phyloP scores from a whole-genome alignment of 306 rosid genomes.

The Hippophae tibetana region DNA sequence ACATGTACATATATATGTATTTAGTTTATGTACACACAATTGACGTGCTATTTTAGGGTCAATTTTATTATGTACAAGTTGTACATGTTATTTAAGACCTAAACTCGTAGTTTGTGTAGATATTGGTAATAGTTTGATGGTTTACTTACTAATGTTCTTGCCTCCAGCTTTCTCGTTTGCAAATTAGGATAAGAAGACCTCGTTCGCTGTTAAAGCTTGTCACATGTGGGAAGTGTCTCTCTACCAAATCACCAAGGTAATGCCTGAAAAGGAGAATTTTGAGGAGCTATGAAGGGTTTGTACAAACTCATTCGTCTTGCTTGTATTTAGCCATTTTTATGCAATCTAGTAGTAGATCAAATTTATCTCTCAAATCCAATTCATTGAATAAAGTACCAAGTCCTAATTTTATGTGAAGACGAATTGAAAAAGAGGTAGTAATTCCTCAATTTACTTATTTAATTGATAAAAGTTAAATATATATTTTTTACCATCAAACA shows the following conservation, averaged over 20 bases:
- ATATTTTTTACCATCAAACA: too few relatives aligned
- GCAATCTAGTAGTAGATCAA: constrained; percentile 30
- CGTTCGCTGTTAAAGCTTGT: constrained; percentile 71
- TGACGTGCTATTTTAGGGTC: too few relatives aligned
- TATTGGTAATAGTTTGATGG: neutral
- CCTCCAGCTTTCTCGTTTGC: constrained; percentile 88
- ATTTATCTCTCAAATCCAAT: constrained; percentile 40
- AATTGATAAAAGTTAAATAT: too few relatives aligned
- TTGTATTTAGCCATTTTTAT: constrained; percentile 43
- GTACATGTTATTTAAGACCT: too few relatives aligned
- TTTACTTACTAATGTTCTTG: constrained; percentile 20
- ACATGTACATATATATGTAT: too few relatives aligned
- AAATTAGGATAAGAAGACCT: constrained; percentile 47
- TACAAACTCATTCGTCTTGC: constrained; percentile 33
- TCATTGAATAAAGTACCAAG: constrained; percentile 38
- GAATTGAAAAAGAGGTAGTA: constrained; percentile 16
- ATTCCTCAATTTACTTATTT: too few relatives aligned
- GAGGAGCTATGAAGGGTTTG: constrained; percentile 36
- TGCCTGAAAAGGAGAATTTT: constrained; percentile 18
- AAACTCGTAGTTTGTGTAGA: too few relatives aligned
- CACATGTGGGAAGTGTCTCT: constrained; percentile 76
- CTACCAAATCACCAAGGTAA: constrained; percentile 69
- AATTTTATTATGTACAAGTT: too few relatives aligned
- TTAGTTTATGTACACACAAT: too few relatives aligned
- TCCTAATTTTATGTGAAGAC: constrained; percentile 28